A percentile compares a stretch with the other conserved stretches of the same genome.
Conservation (phyloP, 257 asterid genomes). For the Eustoma russellianum region DNA sequence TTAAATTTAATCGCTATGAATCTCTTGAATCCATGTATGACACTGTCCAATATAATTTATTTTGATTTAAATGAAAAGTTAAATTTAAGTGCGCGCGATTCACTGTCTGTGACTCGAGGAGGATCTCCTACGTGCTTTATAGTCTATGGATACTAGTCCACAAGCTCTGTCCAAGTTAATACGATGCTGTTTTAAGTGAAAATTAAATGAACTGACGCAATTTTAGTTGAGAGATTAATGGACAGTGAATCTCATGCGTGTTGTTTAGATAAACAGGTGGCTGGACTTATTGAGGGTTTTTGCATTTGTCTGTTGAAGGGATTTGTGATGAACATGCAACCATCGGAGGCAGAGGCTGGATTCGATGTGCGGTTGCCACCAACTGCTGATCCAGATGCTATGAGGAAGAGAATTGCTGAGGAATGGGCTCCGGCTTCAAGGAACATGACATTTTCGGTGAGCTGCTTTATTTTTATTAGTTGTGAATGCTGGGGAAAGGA, state of each 20-base stretch:
- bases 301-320: slow-evolving; percentile 40
- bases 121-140: too few species aligned
- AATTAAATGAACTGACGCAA: too few species aligned
- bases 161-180: too few species aligned
- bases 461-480: background rate
- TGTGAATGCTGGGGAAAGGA: background rate
- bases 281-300: slow-evolving; percentile 1
- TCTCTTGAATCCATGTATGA: too few species aligned
- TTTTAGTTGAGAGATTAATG: too few species aligned
- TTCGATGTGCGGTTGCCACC: slow-evolving; percentile 89
- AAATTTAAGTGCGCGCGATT: too few species aligned
- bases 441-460: slow-evolving; percentile 78
- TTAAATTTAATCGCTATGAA: background rate
- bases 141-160: too few species aligned
- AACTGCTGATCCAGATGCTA: slow-evolving; percentile 49
- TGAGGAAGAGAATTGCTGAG: slow-evolving; percentile 64
- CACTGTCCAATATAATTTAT: too few species aligned
- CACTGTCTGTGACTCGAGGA: too few species aligned
- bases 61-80: background rate
- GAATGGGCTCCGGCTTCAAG: slow-evolving; percentile 97
- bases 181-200: too few species aligned
- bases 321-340: slow-evolving; percentile 90
- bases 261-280: background rate
- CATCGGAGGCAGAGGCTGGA: slow-evolving; percentile 91
- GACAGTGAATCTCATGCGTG: too few species aligned